Conservation (phyloP, 371 early-diverging fungal species). For the Encephalitozoon romaleae region DNA sequence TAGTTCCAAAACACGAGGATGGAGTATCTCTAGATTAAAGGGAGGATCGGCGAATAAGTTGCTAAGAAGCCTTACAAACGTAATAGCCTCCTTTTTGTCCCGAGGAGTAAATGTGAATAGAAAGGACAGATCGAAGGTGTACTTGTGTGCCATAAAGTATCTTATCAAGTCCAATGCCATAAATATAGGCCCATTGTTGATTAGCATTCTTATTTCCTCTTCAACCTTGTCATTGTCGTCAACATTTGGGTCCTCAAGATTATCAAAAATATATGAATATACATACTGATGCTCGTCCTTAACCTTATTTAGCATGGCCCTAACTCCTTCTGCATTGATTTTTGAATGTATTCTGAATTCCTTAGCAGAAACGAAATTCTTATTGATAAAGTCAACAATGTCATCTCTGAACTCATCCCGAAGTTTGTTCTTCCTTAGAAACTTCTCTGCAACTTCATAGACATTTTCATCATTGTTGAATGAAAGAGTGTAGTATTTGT, state of each 20-base stretch:
- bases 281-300: not conserved
- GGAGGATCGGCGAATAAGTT: conserved; percentile 53
- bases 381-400: conserved; percentile 57
- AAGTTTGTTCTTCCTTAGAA: conserved; percentile 47
- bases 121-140: conserved; percentile 49
- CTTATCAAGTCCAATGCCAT: conserved; percentile 53
- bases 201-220: conserved; percentile 20
- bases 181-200: conserved; percentile 27
- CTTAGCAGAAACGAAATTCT: conserved; percentile 44
- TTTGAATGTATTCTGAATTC: conserved; percentile 39
- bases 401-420: conserved; percentile 43
- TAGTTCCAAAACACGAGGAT: conserved; percentile 21
- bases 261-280: conserved; percentile 5
- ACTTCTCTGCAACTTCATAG: conserved; percentile 50
- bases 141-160: conserved; percentile 45
- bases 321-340: conserved; percentile 49
- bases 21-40: conserved; percentile 40
- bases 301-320: conserved; percentile 32
- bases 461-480: conserved; percentile 59
- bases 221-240: conserved; percentile 13
- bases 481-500: conserved; percentile 40
- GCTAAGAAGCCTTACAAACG: conserved; percentile 46
- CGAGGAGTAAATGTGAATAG: conserved; percentile 29
- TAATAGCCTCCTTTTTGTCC: conserved; percentile 47
- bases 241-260: not conserved